Evolutionary conservation across 495 filamentous ascomycete genomes (phyloP).

Genomic region (Choiromyces venosus): DNA sequence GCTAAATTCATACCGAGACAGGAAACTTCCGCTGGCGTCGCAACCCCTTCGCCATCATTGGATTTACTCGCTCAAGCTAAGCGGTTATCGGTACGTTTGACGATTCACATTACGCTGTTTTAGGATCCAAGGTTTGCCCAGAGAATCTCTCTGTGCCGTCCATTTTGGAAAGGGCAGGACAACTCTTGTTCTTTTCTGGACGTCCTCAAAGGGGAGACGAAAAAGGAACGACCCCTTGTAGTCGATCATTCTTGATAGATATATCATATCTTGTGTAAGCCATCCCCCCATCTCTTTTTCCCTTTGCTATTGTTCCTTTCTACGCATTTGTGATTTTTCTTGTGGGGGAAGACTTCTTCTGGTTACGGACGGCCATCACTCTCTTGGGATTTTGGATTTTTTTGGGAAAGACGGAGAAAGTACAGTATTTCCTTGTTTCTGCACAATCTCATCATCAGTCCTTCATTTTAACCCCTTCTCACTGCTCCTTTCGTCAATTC

Average conservation of each 20-base stretch:
- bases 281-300: background rate
- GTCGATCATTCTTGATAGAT: background rate
- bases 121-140: constrained; percentile 2
- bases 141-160: background rate
- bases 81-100: constrained; percentile 26
- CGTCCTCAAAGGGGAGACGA: background rate
- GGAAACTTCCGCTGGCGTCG: background rate
- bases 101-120: constrained; percentile 28
- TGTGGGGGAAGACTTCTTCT: background rate
- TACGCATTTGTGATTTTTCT: background rate
- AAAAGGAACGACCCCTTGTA: background rate
- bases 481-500: background rate
- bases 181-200: background rate
- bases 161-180: no score
- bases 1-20: background rate
- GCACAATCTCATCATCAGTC: constrained; percentile 16
- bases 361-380: background rate
- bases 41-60: constrained; percentile 16
- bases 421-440: constrained; percentile 5
- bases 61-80: constrained; percentile 15
- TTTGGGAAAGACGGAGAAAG: background rate
- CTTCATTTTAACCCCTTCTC: background rate
- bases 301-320: background rate
- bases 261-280: constrained; percentile 3
- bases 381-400: background rate